Evolutionary conservation across 148 eudicot species (phyloP), one percentile per base, ranked within the genome.

Genomic region (Amaranthus palmeri): DNA sequence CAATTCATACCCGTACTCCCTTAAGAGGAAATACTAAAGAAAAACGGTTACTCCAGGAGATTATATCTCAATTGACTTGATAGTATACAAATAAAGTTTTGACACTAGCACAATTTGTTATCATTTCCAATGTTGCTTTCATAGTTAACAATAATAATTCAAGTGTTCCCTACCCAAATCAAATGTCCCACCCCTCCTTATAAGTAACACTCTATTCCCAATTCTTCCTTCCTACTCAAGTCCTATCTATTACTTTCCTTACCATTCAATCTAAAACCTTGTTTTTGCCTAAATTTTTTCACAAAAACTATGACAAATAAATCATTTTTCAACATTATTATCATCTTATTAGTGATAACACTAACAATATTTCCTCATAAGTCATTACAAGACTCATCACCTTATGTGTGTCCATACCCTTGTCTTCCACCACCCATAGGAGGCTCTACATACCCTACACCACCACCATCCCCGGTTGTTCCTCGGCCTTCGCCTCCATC

Each of bases 351-450:
- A 25, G 36, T 25, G 36, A 25, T 25, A 68, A 10, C 70, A 68
- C 41, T 25, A 12, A 13, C 75, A 54, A 54, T 5, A 42, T 54
- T 45, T 14, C 76, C 66, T 61, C 81, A 73, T 60, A 68, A 47
- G 4, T 41, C 78, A 43, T 61, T 74, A 74, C 77, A 66, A 69
- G 77, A 79, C 9, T 36, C 36, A 25, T 25, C 72, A 51, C 81
- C 76, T 74, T 79, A 79, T 63, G 81, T 79, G n/a, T 79, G 81
- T 25, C 81, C 81, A 61, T 78, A 78, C 58, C 81, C 81, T 54
- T 78, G 81, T 48, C 69, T 78, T 46, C 81, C 81, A 54, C 81
- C 77, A 11, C 81, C 77, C 9, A 79, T 63, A 43, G 52, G 72
- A 0, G 41, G 65, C 47, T 13, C 68, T 64, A 9, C 66, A 25